Evolutionary conservation across 345 rosid species (phyloP).

Genomic region (Eucalyptus tenuipes): DNA sequence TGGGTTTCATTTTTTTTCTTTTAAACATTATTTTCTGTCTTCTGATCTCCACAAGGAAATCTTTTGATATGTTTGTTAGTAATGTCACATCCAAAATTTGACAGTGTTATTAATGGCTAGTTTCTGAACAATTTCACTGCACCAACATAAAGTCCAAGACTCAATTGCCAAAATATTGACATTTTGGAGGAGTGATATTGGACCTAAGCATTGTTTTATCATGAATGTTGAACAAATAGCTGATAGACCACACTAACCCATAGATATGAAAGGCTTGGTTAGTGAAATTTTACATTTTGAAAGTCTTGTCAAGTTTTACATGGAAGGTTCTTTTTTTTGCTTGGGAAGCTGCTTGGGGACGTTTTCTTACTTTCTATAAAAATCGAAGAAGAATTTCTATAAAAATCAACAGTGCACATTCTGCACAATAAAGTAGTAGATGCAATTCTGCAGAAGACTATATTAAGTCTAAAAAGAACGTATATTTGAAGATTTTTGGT

Average conservation of each 20-base stretch:
- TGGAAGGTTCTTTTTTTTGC: not conserved
- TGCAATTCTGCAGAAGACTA: not conserved
- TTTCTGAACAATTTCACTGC: not conserved
- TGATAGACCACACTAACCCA: not conserved
- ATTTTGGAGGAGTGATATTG: not conserved
- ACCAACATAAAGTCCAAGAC: not conserved
- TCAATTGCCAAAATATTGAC: not conserved
- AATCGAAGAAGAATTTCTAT: not conserved
- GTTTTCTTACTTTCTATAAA: not conserved
- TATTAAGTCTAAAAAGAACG: not conserved
- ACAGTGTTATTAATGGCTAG: not conserved
- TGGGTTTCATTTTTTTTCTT: not conserved
- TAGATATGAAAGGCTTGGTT: not conserved
- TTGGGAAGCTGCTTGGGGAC: not conserved
- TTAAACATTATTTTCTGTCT: not conserved
- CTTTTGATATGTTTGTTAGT: not conserved
- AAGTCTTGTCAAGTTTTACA: not conserved
- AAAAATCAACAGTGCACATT: not conserved
- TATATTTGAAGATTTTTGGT: not conserved
- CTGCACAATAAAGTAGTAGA: not conserved
- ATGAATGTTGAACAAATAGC: not conserved
- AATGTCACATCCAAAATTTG: not conserved
- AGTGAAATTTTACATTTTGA: not conserved
- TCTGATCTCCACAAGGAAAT: not conserved
- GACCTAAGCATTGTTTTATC: not conserved